Base-by-base conservation (phyloP, 352 stramenopile species). In the Globisporangium megalacanthum region DNA sequence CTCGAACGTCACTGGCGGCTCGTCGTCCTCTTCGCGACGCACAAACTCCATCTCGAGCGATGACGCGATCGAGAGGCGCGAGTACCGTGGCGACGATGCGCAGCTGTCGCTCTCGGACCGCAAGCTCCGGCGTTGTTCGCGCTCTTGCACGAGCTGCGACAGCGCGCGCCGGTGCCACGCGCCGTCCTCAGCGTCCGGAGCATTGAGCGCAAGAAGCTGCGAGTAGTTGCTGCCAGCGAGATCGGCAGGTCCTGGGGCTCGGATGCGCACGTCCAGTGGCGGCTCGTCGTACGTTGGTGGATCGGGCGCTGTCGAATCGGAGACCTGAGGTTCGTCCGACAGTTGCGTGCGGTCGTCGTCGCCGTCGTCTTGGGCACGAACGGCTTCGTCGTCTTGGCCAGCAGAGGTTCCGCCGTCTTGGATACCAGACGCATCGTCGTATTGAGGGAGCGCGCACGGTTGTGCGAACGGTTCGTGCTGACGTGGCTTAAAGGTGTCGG, bases 151-250 rank as follows among this genome's bases (percentile, higher is more conserved):
- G 1, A 88, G 62, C n/a, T 57, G 61, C 8, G 59, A 68, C 14
- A 90, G 58, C 17, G 76, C 68, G 4, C 62, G 52, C 22, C 60
- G 62, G 47, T 77, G 68, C 68, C 69, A 83, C 25, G 48, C 31
- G 3, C 7, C 51, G 19, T 70, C 56, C 51, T 69, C 62, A 9
- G 53, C 49, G 41, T 55, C 52, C 19, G 56, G 35, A 15, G 57
- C 62, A 19, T 44, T n/a, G 39, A 81, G 52, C 17, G 75, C 29
- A 0, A 66, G 60, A n/a, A 88, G 68, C 49, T 85, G 50, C 11
- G 57, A 60, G 47, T 77, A 86, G 47, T 62, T 71, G 36, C 19
- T 66, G 17, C 35, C 33, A 7, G 14, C 4, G 14, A 41, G 3
- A 14, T 49, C 52, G 6, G 8, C 3, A 2, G 11, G 0, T 3